Conservation (phyloP, 1,284 basidiomycete species). For the Cryptococcus sp. region DNA sequence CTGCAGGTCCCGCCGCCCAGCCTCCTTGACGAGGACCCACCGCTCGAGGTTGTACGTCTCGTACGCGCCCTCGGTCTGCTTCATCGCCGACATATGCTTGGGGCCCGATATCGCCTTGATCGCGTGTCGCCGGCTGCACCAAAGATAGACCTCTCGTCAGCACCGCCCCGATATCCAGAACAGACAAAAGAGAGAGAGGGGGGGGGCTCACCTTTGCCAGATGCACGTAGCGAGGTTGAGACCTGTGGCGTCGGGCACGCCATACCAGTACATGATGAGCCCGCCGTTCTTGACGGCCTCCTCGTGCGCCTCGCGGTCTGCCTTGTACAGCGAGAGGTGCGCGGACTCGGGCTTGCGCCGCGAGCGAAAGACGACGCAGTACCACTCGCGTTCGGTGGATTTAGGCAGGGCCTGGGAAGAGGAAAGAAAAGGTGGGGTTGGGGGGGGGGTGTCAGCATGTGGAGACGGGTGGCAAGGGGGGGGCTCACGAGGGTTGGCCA, state of each 20-base stretch:
- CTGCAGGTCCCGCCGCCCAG: constrained; percentile 58
- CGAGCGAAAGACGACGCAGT: constrained; percentile 83
- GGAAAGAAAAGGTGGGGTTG: no score
- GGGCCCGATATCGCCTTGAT: constrained; percentile 72
- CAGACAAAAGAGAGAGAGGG: background rate
- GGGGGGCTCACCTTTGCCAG: constrained; percentile 60
- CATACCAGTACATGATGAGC: constrained; percentile 78
- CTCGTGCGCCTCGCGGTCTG: constrained; percentile 80
- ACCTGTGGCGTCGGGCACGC: constrained; percentile 71
- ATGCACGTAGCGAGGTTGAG: constrained; percentile 92
- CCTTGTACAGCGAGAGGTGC: constrained; percentile 66
- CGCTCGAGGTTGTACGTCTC: constrained; percentile 75
- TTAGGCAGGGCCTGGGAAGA: constrained; percentile 22
- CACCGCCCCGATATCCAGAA: background rate
- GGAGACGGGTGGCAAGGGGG: background rate
- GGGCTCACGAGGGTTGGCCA: constrained; percentile 63
- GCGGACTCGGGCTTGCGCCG: constrained; percentile 57
- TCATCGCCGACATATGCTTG: constrained; percentile 76
- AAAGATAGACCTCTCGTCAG: background rate
- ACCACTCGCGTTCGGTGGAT: constrained; percentile 65
- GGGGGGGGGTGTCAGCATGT: background rate
- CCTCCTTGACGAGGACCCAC: constrained; percentile 63
- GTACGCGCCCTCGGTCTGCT: constrained; percentile 70
- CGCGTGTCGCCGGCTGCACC: constrained; percentile 67
- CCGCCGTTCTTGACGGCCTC: constrained; percentile 84